phyloP scores from a whole-genome alignment of 164 flowering plant species.

The Piper betle region DNA sequence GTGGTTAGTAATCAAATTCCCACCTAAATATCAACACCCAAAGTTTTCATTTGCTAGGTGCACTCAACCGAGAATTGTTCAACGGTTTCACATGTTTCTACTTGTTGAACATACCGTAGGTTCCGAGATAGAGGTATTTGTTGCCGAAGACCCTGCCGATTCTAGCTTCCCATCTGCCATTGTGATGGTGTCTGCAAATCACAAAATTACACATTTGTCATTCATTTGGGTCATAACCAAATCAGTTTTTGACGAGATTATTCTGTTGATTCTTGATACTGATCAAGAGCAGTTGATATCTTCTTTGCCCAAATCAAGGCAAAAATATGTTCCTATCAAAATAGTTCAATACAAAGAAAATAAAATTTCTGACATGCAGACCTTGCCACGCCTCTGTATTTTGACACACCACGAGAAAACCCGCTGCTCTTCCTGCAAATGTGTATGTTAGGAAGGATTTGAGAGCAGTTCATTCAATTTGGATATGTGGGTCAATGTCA shows the following conservation, averaged over 20 bases:
- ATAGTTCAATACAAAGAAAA: too few relatives aligned
- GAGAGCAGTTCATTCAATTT: neutral
- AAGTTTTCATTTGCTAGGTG: neutral
- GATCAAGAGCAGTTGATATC: neutral
- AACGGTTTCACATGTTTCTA: neutral
- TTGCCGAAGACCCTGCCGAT: constrained; percentile 94
- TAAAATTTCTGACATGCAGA: too few relatives aligned
- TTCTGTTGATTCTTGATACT: too few relatives aligned
- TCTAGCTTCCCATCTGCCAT: constrained; percentile 98
- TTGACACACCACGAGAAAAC: constrained; percentile 82
- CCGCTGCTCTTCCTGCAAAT: constrained; percentile 76
- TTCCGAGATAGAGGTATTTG: constrained; percentile 91
- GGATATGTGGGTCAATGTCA: neutral
- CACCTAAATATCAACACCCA: neutral
- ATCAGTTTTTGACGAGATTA: neutral
- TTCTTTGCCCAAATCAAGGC: neutral
- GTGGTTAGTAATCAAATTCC: neutral
- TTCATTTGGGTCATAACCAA: neutral
- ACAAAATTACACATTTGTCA: neutral
- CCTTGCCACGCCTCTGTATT: constrained; percentile 94
- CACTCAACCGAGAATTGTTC: neutral
- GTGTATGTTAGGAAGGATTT: neutral
- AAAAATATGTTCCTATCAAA: too few relatives aligned
- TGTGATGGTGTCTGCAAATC: constrained; percentile 74
- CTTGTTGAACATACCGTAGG: constrained; percentile 39